Percentiles rank a stretch among this genome's conserved stretches.
Conservation (phyloP, 345 rosid genomes). For the Boechera stricta region DNA sequence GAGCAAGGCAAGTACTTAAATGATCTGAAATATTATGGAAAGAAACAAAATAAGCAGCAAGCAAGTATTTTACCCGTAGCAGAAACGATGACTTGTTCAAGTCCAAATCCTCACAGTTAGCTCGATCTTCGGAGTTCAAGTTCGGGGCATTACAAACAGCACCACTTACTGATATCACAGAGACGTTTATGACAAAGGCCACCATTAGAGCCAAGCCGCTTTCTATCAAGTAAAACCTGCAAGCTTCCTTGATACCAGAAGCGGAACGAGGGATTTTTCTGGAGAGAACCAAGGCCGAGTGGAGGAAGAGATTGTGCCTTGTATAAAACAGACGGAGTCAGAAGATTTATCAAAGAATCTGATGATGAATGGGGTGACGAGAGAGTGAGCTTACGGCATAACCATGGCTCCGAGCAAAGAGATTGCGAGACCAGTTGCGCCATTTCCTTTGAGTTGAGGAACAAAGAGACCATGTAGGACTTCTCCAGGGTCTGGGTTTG, state of each 20-base stretch:
- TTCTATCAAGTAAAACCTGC: slow-evolving; percentile 86
- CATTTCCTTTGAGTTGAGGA: slow-evolving; percentile 91
- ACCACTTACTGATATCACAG: slow-evolving; percentile 86
- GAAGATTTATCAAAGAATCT: background rate
- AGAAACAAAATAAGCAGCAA: background rate
- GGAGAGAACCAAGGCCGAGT: slow-evolving; percentile 93
- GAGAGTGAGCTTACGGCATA: slow-evolving; percentile 78
- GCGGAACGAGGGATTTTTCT: slow-evolving; percentile 87
- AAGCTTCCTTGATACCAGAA: slow-evolving; percentile 86
- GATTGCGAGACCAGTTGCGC: slow-evolving; percentile 95
- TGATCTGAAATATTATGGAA: background rate
- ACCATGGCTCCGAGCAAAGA: slow-evolving; percentile 99
- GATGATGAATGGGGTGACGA: slow-evolving; percentile 10
- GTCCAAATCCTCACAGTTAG: slow-evolving; percentile 77
- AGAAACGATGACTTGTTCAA: slow-evolving; percentile 90
- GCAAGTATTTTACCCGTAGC: slow-evolving; percentile 57
- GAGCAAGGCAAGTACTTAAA: slow-evolving; percentile 1
- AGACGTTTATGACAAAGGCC: slow-evolving; percentile 92
- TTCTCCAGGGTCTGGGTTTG: slow-evolving; percentile 76
- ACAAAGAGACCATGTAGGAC: slow-evolving; percentile 87
- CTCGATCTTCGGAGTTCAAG: slow-evolving; percentile 63
- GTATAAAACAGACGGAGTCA: background rate
- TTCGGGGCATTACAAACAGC: slow-evolving; percentile 77
- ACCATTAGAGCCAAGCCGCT: slow-evolving; percentile 80
- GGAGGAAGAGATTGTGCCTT: slow-evolving; percentile 95